Evolutionary conservation across 202 grass and related monocot genomes (phyloP).

Genomic region (Setaria italica): DNA sequence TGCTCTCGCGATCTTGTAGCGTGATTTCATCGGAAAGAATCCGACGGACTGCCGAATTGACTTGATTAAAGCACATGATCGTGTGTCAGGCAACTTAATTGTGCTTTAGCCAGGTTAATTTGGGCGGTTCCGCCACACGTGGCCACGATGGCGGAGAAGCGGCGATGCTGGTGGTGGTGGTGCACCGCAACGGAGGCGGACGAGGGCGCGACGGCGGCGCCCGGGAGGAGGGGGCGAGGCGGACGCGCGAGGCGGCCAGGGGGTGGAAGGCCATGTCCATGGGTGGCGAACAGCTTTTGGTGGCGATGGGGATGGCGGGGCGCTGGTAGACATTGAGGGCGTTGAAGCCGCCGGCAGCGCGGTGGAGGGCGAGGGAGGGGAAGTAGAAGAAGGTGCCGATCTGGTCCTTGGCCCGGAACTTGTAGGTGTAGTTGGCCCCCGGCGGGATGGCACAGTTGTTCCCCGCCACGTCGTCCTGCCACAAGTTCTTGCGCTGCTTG

Average conservation of each 20-base stretch:
- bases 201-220: background rate
- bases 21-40: too few relatives aligned
- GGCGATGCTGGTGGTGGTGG: background rate
- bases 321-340: conserved; percentile 83
- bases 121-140: background rate
- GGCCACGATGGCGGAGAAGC: conserved; percentile 53
- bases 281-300: conserved; percentile 8
- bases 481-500: conserved; percentile 97
- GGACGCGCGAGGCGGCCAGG: conserved; percentile 51
- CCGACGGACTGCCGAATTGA: too few relatives aligned
- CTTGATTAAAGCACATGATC: too few relatives aligned
- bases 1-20: too few relatives aligned
- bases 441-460: conserved; percentile 91
- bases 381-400: conserved; percentile 89
- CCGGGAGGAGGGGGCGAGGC: conserved; percentile 3
- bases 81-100: too few relatives aligned
- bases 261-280: conserved; percentile 56
- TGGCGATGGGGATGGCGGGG: conserved; percentile 65
- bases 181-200: background rate
- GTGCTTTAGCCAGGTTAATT: too few relatives aligned
- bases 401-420: conserved; percentile 90
- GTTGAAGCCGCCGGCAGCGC: conserved; percentile 77
- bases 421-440: conserved; percentile 86
- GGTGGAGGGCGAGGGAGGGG: conserved; percentile 76
- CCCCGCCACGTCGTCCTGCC: conserved; percentile 91